Conservation (phyloP, 768 basidiomycete genomes). For the Phaeotremella skinneri region DNA sequence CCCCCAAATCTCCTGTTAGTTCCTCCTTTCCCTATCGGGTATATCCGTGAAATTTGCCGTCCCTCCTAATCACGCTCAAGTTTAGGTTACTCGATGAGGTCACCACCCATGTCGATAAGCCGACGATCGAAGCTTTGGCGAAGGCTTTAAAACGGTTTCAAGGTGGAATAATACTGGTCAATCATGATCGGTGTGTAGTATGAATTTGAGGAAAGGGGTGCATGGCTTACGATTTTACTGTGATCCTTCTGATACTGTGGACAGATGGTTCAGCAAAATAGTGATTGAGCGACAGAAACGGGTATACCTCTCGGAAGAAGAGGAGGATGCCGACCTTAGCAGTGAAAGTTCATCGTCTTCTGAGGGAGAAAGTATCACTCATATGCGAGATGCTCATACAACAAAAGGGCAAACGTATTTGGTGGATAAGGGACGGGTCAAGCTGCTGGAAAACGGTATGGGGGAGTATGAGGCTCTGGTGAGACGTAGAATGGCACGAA, state of each 20-base stretch:
- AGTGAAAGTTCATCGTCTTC: neutral
- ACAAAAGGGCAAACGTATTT: conserved; percentile 25
- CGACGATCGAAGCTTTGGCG: conserved; percentile 62
- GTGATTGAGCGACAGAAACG: conserved; percentile 34
- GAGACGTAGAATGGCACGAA: neutral
- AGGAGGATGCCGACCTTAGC: conserved; percentile 20
- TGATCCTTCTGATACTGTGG: neutral
- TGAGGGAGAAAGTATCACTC: conserved; percentile 8
- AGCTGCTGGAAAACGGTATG: conserved; percentile 45
- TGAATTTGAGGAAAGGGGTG: neutral
- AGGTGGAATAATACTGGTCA: conserved; percentile 64
- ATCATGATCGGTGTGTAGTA: conserved; percentile 59
- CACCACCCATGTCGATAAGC: conserved; percentile 67
- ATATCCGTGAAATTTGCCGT: neutral
- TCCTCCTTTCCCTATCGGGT: neutral
- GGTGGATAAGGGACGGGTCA: conserved; percentile 43
- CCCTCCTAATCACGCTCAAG: neutral
- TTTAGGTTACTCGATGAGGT: conserved; percentile 59
- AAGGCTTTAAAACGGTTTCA: conserved; percentile 57
- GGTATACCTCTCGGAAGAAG: conserved; percentile 29
- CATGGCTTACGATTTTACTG: neutral
- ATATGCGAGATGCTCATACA: conserved; percentile 7
- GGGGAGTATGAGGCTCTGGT: conserved; percentile 47
- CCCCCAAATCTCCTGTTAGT: conserved; percentile 58
- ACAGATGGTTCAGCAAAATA: conserved; percentile 40